phyloP scores from a whole-genome alignment of 108 stramenopile species.

The Skeletonema grethae region DNA sequence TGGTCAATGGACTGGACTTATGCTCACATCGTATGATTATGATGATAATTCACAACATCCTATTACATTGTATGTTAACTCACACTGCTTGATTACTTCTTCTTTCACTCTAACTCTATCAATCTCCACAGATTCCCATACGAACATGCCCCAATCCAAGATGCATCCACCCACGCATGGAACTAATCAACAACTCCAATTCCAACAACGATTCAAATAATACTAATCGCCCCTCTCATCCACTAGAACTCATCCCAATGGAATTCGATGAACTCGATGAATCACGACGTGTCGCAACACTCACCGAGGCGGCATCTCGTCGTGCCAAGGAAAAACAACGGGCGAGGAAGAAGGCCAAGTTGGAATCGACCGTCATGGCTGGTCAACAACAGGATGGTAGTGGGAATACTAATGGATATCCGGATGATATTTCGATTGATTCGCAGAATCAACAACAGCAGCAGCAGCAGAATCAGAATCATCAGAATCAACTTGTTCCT shows the following conservation, averaged over 20 bases:
- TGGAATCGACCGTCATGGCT: conserved; percentile 27
- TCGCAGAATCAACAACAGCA: too few relatives aligned
- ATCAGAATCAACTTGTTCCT: neutral
- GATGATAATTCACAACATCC: too few relatives aligned
- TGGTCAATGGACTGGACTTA: neutral
- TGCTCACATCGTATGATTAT: neutral
- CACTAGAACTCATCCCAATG: conserved; percentile 79
- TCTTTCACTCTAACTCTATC: neutral
- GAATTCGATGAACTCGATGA: conserved; percentile 84
- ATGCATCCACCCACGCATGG: conserved; percentile 6
- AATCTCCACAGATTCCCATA: conserved; percentile 12
- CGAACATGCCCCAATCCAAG: conserved; percentile 42
- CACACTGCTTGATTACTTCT: neutral
- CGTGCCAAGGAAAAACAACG: conserved; percentile 47
- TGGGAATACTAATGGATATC: neutral
- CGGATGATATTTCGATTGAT: neutral
- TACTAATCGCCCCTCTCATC: conserved; percentile 21
- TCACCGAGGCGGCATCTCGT: conserved; percentile 21
- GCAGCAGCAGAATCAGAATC: neutral
- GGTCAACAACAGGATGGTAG: neutral
- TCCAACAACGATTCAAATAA: conserved; percentile 15
- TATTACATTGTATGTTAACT: too few relatives aligned
- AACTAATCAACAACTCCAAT: conserved; percentile 16
- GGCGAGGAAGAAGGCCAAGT: conserved; percentile 52
- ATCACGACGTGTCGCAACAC: conserved; percentile 43